Conservation (phyloP, 192 early-diverging fungal genomes). For the Umbelopsis ramanniana region DNA sequence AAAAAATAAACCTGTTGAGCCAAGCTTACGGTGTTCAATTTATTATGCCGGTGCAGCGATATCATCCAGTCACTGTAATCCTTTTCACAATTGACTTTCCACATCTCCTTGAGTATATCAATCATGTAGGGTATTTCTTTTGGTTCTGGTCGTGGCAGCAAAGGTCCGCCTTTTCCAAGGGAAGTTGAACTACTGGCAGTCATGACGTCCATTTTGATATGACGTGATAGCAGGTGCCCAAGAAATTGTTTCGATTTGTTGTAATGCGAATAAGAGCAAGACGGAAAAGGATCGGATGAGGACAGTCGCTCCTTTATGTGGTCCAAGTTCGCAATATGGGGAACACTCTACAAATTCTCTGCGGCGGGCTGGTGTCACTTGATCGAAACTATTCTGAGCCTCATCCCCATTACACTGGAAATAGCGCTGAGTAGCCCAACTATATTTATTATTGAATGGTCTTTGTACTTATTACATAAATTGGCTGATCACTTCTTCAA, state of each 20-base stretch:
- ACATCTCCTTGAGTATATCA: neutral
- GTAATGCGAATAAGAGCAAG: no score
- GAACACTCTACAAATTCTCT: no score
- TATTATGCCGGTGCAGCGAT: neutral
- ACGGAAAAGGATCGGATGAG: neutral
- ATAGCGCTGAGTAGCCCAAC: neutral
- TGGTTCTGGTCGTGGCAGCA: neutral
- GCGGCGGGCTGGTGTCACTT: neutral
- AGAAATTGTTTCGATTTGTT: no score
- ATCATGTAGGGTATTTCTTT: slow-evolving; percentile 13
- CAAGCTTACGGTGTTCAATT: neutral
- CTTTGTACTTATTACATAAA: neutral
- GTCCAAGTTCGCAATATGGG: neutral
- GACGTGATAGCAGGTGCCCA: no score
- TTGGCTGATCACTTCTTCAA: neutral
- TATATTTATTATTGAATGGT: neutral
- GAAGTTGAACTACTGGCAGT: no score
- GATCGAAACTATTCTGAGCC: neutral
- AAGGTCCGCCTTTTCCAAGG: no score
- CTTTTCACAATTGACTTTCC: neutral
- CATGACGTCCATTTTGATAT: no score
- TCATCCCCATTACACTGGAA: neutral
- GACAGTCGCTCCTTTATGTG: neutral
- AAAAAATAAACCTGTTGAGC: no score
- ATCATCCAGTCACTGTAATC: slow-evolving; percentile 6